A percentile compares a stretch with the other conserved stretches of the same genome.
Evolutionary conservation across 139 green algal genomes (phyloP).

Genomic region (Chlorella sp.): DNA sequence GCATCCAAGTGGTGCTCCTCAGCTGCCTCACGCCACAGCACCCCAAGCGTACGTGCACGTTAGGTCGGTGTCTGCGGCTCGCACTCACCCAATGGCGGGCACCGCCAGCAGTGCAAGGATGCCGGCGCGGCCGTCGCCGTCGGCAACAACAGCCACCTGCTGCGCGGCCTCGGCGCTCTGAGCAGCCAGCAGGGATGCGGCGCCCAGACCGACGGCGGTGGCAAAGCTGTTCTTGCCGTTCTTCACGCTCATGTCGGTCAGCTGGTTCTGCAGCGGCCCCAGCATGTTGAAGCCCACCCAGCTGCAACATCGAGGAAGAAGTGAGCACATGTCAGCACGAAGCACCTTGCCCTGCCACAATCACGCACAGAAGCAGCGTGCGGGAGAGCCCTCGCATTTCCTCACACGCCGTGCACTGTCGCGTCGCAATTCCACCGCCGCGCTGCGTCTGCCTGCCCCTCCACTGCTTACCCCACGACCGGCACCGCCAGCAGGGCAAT

Average conservation of each 20-base stretch:
- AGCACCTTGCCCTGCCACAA: too few relatives aligned
- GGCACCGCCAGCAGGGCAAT: constrained; percentile 30
- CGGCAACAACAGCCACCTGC: constrained; percentile 79
- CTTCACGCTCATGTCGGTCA: background rate
- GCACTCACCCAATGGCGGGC: constrained; percentile 30
- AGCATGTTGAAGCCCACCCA: constrained; percentile 18
- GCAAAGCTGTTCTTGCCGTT: background rate
- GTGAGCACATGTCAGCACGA: background rate
- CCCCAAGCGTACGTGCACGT: too few relatives aligned
- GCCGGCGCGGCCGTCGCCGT: constrained; percentile 34
- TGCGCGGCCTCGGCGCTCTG: constrained; percentile 67
- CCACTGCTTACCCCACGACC: constrained; percentile 14
- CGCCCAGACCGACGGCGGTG: background rate
- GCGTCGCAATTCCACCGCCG: too few relatives aligned
- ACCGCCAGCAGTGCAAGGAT: constrained; percentile 22
- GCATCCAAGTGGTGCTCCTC: too few relatives aligned
- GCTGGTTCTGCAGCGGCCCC: constrained; percentile 39
- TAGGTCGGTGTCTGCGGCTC: background rate
- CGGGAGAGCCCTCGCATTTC: background rate
- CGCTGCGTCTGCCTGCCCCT: background rate
- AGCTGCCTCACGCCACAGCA: background rate
- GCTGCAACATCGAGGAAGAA: background rate
- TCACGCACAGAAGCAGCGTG: background rate
- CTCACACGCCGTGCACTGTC: background rate
- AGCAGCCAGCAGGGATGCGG: constrained; percentile 26